Evolutionary conservation across 345 rosid genomes (phyloP).

Genomic region (Eutrema japonicum): DNA sequence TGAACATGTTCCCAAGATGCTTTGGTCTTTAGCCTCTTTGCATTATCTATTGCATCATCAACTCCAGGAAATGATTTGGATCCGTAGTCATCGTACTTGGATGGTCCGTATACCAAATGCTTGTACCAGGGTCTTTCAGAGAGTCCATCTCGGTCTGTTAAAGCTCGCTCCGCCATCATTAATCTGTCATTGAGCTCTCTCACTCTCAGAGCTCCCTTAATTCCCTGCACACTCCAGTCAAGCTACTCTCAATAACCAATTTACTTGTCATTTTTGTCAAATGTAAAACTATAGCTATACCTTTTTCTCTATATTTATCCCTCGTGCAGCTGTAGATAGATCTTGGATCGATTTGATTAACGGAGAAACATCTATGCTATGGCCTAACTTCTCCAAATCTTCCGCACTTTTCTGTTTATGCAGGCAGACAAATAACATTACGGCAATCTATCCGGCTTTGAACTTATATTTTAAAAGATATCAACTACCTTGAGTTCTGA

Average conservation of each 20-base stretch:
- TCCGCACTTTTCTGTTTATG: slow-evolving; percentile 54
- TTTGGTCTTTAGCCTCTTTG: slow-evolving; percentile 52
- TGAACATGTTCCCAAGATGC: slow-evolving; percentile 70
- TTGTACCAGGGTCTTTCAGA: slow-evolving; percentile 67
- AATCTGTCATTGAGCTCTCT: slow-evolving; percentile 75
- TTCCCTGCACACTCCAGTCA: slow-evolving; percentile 3
- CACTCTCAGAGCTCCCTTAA: slow-evolving; percentile 43
- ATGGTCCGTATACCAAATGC: slow-evolving; percentile 82
- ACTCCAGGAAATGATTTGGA: slow-evolving; percentile 78
- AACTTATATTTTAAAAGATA: slow-evolving; percentile 5
- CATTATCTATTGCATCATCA: slow-evolving; percentile 69
- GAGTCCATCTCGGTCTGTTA: slow-evolving; percentile 78
- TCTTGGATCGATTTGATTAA: slow-evolving; percentile 63
- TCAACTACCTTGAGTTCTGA: slow-evolving; percentile 63
- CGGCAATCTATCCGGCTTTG: not conserved
- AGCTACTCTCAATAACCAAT: not conserved
- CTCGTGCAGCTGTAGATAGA: slow-evolving; percentile 59
- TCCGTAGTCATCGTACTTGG: slow-evolving; percentile 76
- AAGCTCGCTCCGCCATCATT: slow-evolving; percentile 83
- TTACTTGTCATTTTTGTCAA: not conserved
- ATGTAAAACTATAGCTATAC: slow-evolving; percentile 38
- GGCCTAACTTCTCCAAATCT: slow-evolving; percentile 55
- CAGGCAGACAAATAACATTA: slow-evolving; percentile 20
- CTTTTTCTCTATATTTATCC: slow-evolving; percentile 55
- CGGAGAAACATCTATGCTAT: slow-evolving; percentile 51